Evolutionary conservation across 2,329 filamentous ascomycete species (phyloP), one percentile per base, ranked within the genome.

Genomic region (Venturiaceae sp.): DNA sequence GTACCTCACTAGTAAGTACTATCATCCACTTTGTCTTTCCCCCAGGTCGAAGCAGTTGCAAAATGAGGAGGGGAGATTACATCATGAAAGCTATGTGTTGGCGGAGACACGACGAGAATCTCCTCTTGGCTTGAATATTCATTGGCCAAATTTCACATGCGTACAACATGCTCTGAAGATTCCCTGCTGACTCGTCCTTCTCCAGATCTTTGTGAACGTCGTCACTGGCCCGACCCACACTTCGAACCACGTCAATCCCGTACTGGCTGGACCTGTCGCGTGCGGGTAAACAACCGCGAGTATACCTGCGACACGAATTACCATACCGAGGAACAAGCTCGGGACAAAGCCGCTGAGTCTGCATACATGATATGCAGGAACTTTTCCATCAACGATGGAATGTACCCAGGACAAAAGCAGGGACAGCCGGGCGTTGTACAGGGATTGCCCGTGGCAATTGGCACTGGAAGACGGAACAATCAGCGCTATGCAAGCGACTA

Each of bases 311-410:
- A 96, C 72, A 82, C 88, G 37, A 83, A 86, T 63, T 95, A 94
- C 75, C 85, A 88, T 70, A 88, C 87, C 62, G 88, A 92, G 70
- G 78, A 83, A 53, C 80, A 95, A 64, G 92, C 92, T 52, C 89
- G 91, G 69, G 92, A 97, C 73, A 94, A 92, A 67, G 92, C 92
- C 28, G 92, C 92, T 61, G 95, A 95, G 83, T 88, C 91, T 62
- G 92, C 92, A 60, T 97, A 96, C 75, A 92, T 96, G 84, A 94
- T 96, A 65, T 96, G 92, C 79, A 87, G 91, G 63, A 96, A 96
- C 80, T 96, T 96, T 76, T 95, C 90, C 58, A 89, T 95, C 72
- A 96, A 96, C 71, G 91, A 95, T 67, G 92, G 92, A 70, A 96
- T 95, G 90, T 83, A 82, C 63, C 83, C 76, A 68, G 68, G 80